Evolutionary conservation across 495 filamentous ascomycete species (phyloP).

Genomic region (Terfezia claveryi): DNA sequence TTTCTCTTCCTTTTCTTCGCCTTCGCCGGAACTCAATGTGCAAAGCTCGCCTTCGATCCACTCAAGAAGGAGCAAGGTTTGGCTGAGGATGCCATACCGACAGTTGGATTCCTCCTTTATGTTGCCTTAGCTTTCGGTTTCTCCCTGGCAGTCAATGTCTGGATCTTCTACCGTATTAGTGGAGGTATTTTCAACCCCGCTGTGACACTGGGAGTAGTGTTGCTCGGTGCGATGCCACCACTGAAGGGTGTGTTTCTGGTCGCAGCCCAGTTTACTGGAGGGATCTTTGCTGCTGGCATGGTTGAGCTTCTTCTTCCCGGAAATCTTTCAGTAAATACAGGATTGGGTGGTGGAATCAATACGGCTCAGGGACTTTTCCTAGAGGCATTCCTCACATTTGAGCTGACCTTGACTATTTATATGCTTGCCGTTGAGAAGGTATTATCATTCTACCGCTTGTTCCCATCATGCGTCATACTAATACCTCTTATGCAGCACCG

Average conservation of each 20-base stretch:
- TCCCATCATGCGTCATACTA: neutral
- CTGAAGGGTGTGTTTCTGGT: conserved; percentile 30
- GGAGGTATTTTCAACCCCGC: conserved; percentile 71
- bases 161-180: conserved; percentile 63
- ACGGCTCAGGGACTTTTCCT: conserved; percentile 47
- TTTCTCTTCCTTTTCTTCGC: conserved; percentile 69
- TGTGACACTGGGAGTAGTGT: conserved; percentile 35
- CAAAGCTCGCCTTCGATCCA: conserved; percentile 27
- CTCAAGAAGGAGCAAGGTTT: conserved; percentile 8
- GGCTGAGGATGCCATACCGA: conserved; percentile 15
- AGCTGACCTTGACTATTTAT: conserved; percentile 58
- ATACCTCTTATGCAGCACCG: conserved; percentile 28
- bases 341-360: conserved; percentile 23
- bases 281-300: conserved; percentile 38
- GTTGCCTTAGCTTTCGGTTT: conserved; percentile 53
- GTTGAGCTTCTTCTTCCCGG: conserved; percentile 15
- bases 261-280: conserved; percentile 33
- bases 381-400: conserved; percentile 58
- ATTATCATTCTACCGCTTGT: neutral
- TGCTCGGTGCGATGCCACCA: conserved; percentile 33
- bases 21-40: conserved; percentile 56
- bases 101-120: conserved; percentile 35
- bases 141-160: conserved; percentile 57
- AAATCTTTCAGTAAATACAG: conserved; percentile 9
- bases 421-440: conserved; percentile 61